Conservation (phyloP, 129 eudicot species). For the Pittosporum tobira region DNA sequence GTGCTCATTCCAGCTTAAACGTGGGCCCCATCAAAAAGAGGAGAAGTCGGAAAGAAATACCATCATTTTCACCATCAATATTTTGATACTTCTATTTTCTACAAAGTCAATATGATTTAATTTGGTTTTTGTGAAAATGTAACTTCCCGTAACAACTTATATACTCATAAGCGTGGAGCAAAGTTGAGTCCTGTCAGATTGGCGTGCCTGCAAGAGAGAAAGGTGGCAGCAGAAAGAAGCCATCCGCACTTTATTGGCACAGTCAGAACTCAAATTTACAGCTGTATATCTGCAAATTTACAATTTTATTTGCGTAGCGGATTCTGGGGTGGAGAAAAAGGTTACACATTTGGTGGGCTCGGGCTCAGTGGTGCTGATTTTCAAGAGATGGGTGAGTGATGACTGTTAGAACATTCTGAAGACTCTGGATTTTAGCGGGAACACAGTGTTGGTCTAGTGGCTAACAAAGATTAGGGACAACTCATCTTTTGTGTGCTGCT, state of each 20-base stretch:
- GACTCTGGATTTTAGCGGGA: constrained; percentile 49
- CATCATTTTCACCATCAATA: no score
- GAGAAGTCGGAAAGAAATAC: no score
- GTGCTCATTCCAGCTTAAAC: no score
- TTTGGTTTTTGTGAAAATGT: no score
- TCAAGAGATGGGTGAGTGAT: constrained; percentile 18
- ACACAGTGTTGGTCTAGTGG: constrained; percentile 70
- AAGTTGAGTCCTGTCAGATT: no score
- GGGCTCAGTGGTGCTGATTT: constrained; percentile 41
- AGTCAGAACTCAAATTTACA: not conserved
- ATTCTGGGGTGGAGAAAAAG: not conserved
- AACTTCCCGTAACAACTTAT: no score
- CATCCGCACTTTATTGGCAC: constrained; percentile 10
- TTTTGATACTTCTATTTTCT: no score
- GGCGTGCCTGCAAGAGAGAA: no score
- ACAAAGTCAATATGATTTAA: no score
- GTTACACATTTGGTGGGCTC: constrained; percentile 9
- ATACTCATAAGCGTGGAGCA: no score
- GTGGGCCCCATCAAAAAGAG: no score
- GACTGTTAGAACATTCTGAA: constrained; percentile 40
- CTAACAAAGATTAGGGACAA: constrained; percentile 71
- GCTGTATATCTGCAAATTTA: no score
- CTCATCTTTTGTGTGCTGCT: constrained; percentile 51
- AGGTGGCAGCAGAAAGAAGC: constrained; percentile 3
- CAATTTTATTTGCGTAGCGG: not conserved